A percentile compares a stretch with the other conserved stretches of the same genome.
Evolutionary conservation across 2,329 filamentous ascomycete genomes (phyloP).

Genomic region (Arthrobotrys conoides): DNA sequence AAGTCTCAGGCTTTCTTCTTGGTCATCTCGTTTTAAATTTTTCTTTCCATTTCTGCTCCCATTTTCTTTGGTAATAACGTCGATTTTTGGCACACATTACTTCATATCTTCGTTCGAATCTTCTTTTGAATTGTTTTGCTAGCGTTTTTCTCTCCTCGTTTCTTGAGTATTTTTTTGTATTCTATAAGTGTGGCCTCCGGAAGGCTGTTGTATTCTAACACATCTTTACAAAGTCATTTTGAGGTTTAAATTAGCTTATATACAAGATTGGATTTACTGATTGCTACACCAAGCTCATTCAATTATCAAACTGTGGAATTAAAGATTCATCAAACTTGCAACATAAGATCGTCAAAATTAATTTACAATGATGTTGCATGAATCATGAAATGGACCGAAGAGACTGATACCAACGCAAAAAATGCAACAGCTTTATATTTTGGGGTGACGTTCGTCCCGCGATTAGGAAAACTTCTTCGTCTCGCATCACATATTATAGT

Average conservation of each 20-base stretch:
- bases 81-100: too few species aligned
- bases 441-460: too few species aligned
- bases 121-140: background rate
- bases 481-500: too few species aligned
- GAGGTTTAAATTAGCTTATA: background rate
- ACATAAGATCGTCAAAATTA: too few species aligned
- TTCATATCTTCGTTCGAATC: too few species aligned
- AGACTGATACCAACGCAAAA: background rate
- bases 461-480: too few species aligned
- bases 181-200: conserved; percentile 9
- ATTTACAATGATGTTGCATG: too few species aligned
- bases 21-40: background rate
- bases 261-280: conserved; percentile 1
- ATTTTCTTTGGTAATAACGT: too few species aligned
- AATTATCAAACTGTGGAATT: background rate
- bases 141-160: background rate
- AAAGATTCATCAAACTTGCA: background rate
- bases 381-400: too few species aligned
- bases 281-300: background rate
- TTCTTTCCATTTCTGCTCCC: too few species aligned
- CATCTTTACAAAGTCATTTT: background rate
- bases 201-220: conserved; percentile 24
- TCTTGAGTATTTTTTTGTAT: background rate
- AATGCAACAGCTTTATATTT: background rate
- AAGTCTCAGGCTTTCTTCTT: background rate